A percentile compares a stretch with the other conserved stretches of the same genome.
These are phyloP conservation scores for Ceratocystis smalleyi DNA, from an alignment of 2,329 filamentous ascomycete genomes.

Conservation along the genomic window DNA sequence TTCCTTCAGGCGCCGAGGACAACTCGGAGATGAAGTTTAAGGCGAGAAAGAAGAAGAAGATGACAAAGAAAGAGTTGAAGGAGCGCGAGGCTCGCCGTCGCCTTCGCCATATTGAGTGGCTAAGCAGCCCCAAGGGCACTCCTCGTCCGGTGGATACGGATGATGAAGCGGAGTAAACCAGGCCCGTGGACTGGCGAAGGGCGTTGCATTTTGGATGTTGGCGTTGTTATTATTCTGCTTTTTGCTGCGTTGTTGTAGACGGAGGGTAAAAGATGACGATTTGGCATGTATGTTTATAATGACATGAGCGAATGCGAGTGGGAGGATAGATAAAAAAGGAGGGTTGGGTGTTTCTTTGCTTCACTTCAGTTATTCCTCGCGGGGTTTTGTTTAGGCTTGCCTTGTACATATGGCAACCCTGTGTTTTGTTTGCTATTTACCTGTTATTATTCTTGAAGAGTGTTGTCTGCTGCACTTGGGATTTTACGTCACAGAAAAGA, in stretches of 20 bases:
- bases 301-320: neutral
- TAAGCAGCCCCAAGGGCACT: constrained; percentile 74
- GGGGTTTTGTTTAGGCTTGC: constrained; percentile 1
- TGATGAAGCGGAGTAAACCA: constrained; percentile 41
- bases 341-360: neutral
- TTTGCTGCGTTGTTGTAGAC: neutral
- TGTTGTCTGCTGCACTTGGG: neutral
- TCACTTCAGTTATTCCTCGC: constrained; percentile 12
- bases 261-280: neutral
- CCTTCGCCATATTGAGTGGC: constrained; percentile 70
- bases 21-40: constrained; percentile 71
- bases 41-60: constrained; percentile 91
- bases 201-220: neutral
- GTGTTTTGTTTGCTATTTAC: constrained; percentile 1
- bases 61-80: constrained; percentile 92
- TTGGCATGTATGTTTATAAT: neutral
- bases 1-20: constrained; percentile 74
- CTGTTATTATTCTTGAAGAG: neutral
- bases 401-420: neutral
- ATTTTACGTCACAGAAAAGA: neutral
- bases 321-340: neutral
- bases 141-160: constrained; percentile 64
- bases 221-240: neutral
- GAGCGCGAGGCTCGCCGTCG: constrained; percentile 77
- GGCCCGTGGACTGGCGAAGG: no score